Base-by-base conservation (phyloP, 345 rosid species). In the Viola odorata region DNA sequence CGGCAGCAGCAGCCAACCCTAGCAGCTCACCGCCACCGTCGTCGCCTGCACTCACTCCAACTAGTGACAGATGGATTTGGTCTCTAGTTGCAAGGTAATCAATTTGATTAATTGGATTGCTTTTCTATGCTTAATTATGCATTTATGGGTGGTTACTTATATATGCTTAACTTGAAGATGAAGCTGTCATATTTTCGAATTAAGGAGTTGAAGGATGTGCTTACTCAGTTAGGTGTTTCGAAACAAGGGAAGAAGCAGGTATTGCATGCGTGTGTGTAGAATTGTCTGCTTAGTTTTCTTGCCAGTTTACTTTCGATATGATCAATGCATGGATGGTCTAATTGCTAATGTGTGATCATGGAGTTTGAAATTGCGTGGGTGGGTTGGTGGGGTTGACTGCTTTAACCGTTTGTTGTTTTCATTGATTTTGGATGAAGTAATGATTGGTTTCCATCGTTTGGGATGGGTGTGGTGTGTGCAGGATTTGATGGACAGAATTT, bases 211-310 rank as follows among this genome's bases (percentile, higher is more conserved):
- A 77, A 73, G 73, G 81, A 74, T 57, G 73, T 77, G 16, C 68
- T 77, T 5, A 52, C 63, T 17, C 67, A 56, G 66, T 54, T 77
- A 41, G 71, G 78, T 41, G 69, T 77, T 53, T 58, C 73, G 57
- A 77, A 74, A 64, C 78, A 73, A 41, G 81, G 81, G 61, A 70
- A 41, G 55, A 77, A 77, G 53, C 81, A 77, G 81, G 81, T 77
- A 49, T 41, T 39, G 40, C 61, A 3, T 55, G 47, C 48, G 4
- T 51, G 11, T 7, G 39, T 11, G 14, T 49, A 12, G 8, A 39
- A 2, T 48, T 5, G 53, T 39, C 32, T 5, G 39, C 17, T 23
- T 23, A 16, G 15, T 45, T n/a, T 10, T 45, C 11, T 60, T 53
- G 58, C 32, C 16, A 39, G 32, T 23, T 23, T 44, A 6, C 12